Percentiles rank a stretch among this genome's conserved stretches.
These are phyloP conservation scores for Paraphaeosphaeria minitans DNA, from an alignment of 2,329 filamentous ascomycete genomes.

Conservation along the genomic window DNA sequence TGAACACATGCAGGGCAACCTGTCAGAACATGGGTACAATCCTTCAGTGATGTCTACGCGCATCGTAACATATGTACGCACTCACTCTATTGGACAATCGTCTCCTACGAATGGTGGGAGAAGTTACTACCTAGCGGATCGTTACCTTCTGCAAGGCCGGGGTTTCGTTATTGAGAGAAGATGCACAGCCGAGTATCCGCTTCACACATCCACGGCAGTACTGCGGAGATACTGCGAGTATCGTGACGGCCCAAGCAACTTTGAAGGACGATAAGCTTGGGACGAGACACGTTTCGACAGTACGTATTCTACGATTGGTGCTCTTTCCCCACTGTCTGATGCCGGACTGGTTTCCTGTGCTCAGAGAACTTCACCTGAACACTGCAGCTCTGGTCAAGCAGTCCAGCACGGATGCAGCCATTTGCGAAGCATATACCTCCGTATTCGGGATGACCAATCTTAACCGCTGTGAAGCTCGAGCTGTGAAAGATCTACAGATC, in stretches of 20 bases:
- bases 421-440: not conserved
- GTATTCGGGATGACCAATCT: not conserved
- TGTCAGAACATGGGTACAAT: not conserved
- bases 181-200: constrained; percentile 2
- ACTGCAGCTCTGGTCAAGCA: not conserved
- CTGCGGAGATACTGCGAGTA: not conserved
- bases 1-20: not conserved
- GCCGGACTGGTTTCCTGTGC: not conserved
- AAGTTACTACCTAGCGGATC: not conserved
- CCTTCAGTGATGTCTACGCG: constrained; percentile 2
- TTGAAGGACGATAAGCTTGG: not conserved
- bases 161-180: not conserved
- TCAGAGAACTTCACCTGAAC: not conserved
- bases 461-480: not conserved
- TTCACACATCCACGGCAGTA: not conserved
- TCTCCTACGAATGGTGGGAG: not conserved
- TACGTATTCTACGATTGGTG: not conserved
- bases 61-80: not conserved
- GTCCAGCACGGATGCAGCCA: not conserved
- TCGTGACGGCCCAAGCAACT: not conserved
- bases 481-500: not conserved
- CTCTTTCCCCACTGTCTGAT: not conserved
- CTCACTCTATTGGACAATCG: not conserved
- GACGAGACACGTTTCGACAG: not conserved
- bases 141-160: not conserved